Base-by-base conservation (phyloP, 352 stramenopile genomes). In the Saprolegnia diclina region DNA sequence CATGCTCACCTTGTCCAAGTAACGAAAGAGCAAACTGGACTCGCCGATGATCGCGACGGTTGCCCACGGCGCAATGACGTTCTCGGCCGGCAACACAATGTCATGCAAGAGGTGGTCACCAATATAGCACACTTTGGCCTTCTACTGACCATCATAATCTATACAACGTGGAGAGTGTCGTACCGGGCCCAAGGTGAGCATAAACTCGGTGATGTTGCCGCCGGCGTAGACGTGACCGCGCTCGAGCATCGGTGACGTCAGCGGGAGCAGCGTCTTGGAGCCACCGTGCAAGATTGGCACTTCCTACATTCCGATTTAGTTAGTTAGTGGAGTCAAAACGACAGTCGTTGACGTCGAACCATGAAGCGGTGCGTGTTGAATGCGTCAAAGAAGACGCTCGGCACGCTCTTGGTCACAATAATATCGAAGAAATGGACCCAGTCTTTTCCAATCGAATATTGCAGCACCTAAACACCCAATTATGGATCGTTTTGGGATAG, bases 321-420 rank as follows among this genome's bases (percentile, higher is more conserved):
- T n/a, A n/a, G n/a, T n/a, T n/a, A n/a, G n/a, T n/a, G n/a, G n/a
- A n/a, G n/a, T n/a, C n/a, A n/a, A n/a, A n/a, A n/a, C n/a, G n/a
- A n/a, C n/a, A n/a, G n/a, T n/a, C n/a, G n/a, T n/a, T n/a, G n/a
- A n/a, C n/a, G n/a, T n/a, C n/a, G n/a, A n/a, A 85, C 78, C 4
- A 71, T 75, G 71, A 86, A 86, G 19, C 74, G 65, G 0, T 66
- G 76, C 32, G 80, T 74, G 65, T 86, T 81, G 65, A 80, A 74
- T 52, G 81, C 69, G 70, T 83, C 76, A 52, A 83, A 86, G 66
- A 86, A 86, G 11, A 81, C 73, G 21, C 83, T 77, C 52, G 82
- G 83, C 50, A 81, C 79, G 38, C 75, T 74, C 21, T 86, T 76
- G 0, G 77, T 86, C 21, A 83, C 42, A 26, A 86, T 74, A 21